Evolutionary conservation across 352 stramenopile species (phyloP).

Genomic region (Pythium dissimile): DNA sequence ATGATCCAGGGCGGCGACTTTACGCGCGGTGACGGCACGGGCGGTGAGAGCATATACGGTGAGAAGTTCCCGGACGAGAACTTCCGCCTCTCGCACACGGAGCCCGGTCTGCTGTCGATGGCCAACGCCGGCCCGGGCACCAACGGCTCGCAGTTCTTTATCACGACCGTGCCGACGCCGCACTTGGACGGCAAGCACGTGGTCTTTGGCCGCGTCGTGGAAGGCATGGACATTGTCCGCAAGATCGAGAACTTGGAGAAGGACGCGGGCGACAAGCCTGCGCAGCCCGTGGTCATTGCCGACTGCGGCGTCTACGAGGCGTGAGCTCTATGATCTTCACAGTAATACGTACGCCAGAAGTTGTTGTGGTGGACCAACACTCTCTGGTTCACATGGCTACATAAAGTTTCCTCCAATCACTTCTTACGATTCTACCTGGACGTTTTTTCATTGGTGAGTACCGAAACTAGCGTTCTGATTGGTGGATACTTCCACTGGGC

Average conservation of each 20-base stretch:
- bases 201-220: slow-evolving; percentile 94
- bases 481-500: slow-evolving; percentile 17
- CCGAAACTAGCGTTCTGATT: background rate
- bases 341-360: background rate
- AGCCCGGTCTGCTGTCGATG: slow-evolving; percentile 94
- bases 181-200: slow-evolving; percentile 98
- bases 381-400: slow-evolving; percentile 18
- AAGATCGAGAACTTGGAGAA: slow-evolving; percentile 90
- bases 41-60: slow-evolving; percentile 93
- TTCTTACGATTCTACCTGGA: background rate
- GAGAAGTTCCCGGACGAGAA: slow-evolving; percentile 98
- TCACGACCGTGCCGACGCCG: slow-evolving; percentile 91
- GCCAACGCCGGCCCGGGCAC: slow-evolving; percentile 95
- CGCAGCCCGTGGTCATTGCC: slow-evolving; percentile 90
- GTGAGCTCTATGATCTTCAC: slow-evolving; percentile 25
- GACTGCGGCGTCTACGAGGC: slow-evolving; percentile 92
- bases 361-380: no score
- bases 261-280: slow-evolving; percentile 91
- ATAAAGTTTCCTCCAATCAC: slow-evolving; percentile 24
- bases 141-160: slow-evolving; percentile 98
- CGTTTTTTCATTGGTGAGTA: background rate
- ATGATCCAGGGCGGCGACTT: slow-evolving; percentile 99
- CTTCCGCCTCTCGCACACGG: slow-evolving; percentile 96
- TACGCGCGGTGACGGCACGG: slow-evolving; percentile 93
- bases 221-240: slow-evolving; percentile 91